Conservation (phyloP, 768 basidiomycete species). For the Strobilomyces dryophilus region DNA sequence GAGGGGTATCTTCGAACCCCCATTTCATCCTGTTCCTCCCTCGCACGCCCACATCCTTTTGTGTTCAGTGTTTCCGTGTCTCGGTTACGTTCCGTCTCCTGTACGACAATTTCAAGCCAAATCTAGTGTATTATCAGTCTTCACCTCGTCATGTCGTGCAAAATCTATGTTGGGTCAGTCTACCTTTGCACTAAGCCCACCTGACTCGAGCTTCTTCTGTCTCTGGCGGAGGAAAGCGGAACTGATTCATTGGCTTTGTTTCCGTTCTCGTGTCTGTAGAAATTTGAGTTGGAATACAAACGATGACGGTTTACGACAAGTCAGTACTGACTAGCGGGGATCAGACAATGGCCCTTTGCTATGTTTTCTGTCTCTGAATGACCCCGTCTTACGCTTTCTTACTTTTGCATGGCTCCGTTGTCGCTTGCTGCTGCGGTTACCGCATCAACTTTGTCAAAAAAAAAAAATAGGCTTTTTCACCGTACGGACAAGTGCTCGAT, state of each 20-base stretch:
- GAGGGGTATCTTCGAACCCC: slow-evolving; percentile 27
- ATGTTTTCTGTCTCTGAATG: slow-evolving; percentile 43
- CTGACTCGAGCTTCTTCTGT: slow-evolving; percentile 43
- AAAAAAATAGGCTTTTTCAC: slow-evolving; percentile 67
- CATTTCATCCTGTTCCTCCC: slow-evolving; percentile 35
- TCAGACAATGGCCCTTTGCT: slow-evolving; percentile 26
- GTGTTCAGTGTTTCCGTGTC: slow-evolving; percentile 46
- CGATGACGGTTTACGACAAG: slow-evolving; percentile 85
- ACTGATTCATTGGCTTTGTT: slow-evolving; percentile 51
- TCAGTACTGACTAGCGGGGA: slow-evolving; percentile 56
- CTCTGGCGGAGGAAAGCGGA: slow-evolving; percentile 40
- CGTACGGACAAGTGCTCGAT: slow-evolving; percentile 83
- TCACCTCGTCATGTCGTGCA: slow-evolving; percentile 53
- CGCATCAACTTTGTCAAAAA: slow-evolving; percentile 10
- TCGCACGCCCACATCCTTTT: slow-evolving; percentile 47
- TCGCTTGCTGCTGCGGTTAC: slow-evolving; percentile 13
- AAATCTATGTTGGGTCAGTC: slow-evolving; percentile 95
- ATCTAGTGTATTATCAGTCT: slow-evolving; percentile 45
- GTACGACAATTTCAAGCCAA: slow-evolving; percentile 46
- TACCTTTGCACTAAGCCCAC: slow-evolving; percentile 47
- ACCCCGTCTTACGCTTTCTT: slow-evolving; percentile 28
- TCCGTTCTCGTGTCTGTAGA: slow-evolving; percentile 53
- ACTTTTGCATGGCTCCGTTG: slow-evolving; percentile 26
- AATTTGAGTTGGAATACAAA: slow-evolving; percentile 96
- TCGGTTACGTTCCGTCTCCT: slow-evolving; percentile 55